Percentiles rank a stretch among this genome's conserved stretches.
Evolutionary conservation across 2,329 filamentous ascomycete species (phyloP).

Genomic region (Fusarium sp.): DNA sequence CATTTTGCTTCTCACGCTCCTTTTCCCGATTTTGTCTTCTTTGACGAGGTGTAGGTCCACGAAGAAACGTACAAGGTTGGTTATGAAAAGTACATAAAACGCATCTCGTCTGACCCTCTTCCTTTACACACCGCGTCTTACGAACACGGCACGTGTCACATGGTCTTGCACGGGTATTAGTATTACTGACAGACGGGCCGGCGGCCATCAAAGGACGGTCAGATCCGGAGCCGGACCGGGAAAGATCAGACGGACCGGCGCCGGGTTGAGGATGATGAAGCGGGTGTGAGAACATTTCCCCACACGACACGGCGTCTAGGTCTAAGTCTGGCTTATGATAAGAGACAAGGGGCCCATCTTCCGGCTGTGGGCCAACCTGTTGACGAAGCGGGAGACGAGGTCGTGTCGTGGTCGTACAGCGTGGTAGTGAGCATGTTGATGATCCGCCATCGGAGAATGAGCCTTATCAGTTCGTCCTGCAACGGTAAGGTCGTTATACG

Average conservation of each 20-base stretch:
- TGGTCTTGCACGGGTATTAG: slow-evolving; percentile 54
- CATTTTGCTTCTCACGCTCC: slow-evolving; percentile 34
- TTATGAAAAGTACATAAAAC: slow-evolving; percentile 75
- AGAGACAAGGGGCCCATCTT: slow-evolving; percentile 44
- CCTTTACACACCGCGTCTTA: slow-evolving; percentile 74
- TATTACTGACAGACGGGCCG: slow-evolving; percentile 17
- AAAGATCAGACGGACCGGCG: slow-evolving; percentile 33
- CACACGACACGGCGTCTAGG: slow-evolving; percentile 17
- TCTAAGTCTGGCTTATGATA: slow-evolving; percentile 42
- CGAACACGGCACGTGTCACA: slow-evolving; percentile 75
- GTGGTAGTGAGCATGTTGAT: slow-evolving; percentile 12
- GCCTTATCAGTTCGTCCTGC: slow-evolving; percentile 25
- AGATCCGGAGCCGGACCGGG: slow-evolving; percentile 24
- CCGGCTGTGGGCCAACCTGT: slow-evolving; percentile 31
- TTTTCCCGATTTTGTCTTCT: slow-evolving; percentile 44
- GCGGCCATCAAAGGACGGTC: slow-evolving; percentile 11
- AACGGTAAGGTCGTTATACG: slow-evolving; percentile 18
- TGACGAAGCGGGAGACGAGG: slow-evolving; percentile 15
- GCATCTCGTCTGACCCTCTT: slow-evolving; percentile 69
- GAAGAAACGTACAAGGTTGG: slow-evolving; percentile 74
- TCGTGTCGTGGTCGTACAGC: slow-evolving; percentile 17
- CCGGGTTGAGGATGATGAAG: slow-evolving; percentile 40
- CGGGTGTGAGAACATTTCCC: slow-evolving; percentile 44
- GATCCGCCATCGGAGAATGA: slow-evolving; percentile 19
- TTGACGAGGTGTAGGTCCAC: slow-evolving; percentile 52